Percentiles rank a stretch among this genome's conserved stretches.
These are phyloP conservation scores for Tilletia caries DNA, from an alignment of 1,284 basidiomycete genomes.

Conservation along the genomic window DNA sequence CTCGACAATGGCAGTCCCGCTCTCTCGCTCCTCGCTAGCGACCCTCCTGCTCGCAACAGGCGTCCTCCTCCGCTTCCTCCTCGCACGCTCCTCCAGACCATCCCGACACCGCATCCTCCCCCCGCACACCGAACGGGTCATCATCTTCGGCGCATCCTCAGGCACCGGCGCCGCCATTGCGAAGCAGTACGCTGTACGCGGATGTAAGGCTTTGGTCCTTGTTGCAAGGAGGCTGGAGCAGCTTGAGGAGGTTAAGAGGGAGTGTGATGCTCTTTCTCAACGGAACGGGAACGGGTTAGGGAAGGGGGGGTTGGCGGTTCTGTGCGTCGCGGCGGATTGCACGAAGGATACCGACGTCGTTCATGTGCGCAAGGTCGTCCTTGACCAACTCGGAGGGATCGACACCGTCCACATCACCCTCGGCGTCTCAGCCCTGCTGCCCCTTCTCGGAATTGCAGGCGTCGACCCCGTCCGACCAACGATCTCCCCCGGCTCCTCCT, in stretches of 20 bases:
- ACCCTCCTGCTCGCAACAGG: background rate
- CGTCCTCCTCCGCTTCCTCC: background rate
- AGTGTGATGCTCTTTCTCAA: conserved; percentile 58
- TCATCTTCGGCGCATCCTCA: conserved; percentile 75
- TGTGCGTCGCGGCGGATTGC: conserved; percentile 65
- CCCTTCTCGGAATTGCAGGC: conserved; percentile 71
- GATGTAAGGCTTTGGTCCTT: conserved; percentile 69
- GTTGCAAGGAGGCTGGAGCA: conserved; percentile 67
- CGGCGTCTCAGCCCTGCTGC: conserved; percentile 77
- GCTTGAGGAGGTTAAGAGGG: conserved; percentile 63
- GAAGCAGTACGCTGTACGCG: conserved; percentile 68
- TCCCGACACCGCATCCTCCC: background rate
- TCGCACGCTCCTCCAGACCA: background rate
- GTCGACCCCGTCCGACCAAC: conserved; percentile 58
- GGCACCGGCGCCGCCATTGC: conserved; percentile 78
- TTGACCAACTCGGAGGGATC: conserved; percentile 72
- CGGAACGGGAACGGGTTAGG: conserved; percentile 13
- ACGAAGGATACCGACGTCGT: conserved; percentile 68
- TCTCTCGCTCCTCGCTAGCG: background rate
- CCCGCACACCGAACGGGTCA: conserved; percentile 63
- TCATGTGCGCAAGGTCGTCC: conserved; percentile 61
- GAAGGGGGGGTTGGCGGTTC: background rate
- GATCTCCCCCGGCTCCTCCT: conserved; percentile 20
- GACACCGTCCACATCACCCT: conserved; percentile 82
- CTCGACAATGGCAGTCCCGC: too few species aligned